Evolutionary conservation across 1,139 yeast species (phyloP).

Genomic region (Yamadazyma conglobata): DNA sequence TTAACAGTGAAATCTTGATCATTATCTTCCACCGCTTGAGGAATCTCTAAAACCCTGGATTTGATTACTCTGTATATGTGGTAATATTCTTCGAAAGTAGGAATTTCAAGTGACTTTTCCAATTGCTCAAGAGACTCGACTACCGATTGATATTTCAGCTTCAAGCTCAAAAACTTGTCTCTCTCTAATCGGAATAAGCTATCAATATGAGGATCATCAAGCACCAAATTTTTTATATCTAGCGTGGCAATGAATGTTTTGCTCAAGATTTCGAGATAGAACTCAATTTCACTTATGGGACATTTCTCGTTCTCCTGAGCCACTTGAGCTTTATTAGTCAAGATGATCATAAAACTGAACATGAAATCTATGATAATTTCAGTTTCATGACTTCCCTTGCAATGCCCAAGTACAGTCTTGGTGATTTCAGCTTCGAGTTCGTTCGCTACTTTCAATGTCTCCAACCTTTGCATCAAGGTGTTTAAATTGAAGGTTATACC

Average conservation of each 20-base stretch:
- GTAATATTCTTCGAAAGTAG: slow-evolving; percentile 26
- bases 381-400: slow-evolving; percentile 23
- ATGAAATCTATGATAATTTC: slow-evolving; percentile 29
- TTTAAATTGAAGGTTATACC: slow-evolving; percentile 25
- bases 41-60: slow-evolving; percentile 63
- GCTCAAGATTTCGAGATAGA: slow-evolving; percentile 27
- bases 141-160: slow-evolving; percentile 15
- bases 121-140: slow-evolving; percentile 5
- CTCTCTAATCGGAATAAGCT: slow-evolving; percentile 16
- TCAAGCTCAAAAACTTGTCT: slow-evolving; percentile 12
- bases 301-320: background rate
- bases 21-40: slow-evolving; percentile 27
- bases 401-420: slow-evolving; percentile 19
- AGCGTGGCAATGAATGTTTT: slow-evolving; percentile 17
- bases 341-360: slow-evolving; percentile 19
- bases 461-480: slow-evolving; percentile 26
- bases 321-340: slow-evolving; percentile 1
- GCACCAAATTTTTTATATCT: slow-evolving; percentile 2
- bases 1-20: slow-evolving; percentile 43
- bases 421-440: slow-evolving; percentile 20
- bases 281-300: slow-evolving; percentile 15
- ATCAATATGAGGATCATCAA: slow-evolving; percentile 9
- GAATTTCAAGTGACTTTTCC: slow-evolving; percentile 14
- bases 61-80: slow-evolving; percentile 50
- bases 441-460: slow-evolving; percentile 19